Conservation (phyloP, 1,284 basidiomycete species). For the Malassezia equina region DNA sequence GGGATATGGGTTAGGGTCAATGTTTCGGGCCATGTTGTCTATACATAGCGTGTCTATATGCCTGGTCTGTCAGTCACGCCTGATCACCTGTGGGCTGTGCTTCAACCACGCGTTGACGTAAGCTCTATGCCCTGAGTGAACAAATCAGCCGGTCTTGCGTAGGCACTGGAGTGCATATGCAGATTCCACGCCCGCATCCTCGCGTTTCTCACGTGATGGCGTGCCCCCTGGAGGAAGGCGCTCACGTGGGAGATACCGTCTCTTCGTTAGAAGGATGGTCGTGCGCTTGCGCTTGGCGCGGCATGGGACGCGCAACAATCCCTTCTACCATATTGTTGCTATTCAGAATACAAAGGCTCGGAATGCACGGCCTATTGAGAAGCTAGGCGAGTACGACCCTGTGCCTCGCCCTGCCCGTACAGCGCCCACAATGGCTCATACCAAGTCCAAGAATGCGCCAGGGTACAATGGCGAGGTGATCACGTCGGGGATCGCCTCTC, state of each 20-base stretch:
- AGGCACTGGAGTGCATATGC: neutral
- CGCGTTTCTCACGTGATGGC: neutral
- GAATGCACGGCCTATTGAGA: slow-evolving; percentile 80
- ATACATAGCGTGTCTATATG: neutral
- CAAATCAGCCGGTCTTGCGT: neutral
- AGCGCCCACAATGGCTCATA: neutral
- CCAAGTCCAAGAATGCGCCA: neutral
- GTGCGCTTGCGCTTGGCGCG: slow-evolving; percentile 75
- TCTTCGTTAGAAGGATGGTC: slow-evolving; percentile 55
- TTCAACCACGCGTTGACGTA: neutral
- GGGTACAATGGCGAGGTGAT: slow-evolving; percentile 30
- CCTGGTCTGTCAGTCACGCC: neutral
- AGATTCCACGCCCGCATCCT: neutral
- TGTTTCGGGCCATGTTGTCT: neutral
- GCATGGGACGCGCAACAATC: slow-evolving; percentile 68
- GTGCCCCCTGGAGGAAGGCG: slow-evolving; percentile 28
- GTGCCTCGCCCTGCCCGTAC: slow-evolving; percentile 43
- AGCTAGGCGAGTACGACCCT: slow-evolving; percentile 77
- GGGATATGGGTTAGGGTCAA: neutral
- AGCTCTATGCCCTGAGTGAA: neutral
- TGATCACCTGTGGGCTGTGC: slow-evolving; percentile 2
- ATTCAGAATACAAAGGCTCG: slow-evolving; percentile 65
- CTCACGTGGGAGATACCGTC: neutral
- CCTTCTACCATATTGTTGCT: slow-evolving; percentile 78
- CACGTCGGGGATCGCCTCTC: slow-evolving; percentile 22